A percentile compares a stretch with the other conserved stretches of the same genome.
Conservation (phyloP, 768 basidiomycete genomes). For the Kwoniella heveanensis region DNA sequence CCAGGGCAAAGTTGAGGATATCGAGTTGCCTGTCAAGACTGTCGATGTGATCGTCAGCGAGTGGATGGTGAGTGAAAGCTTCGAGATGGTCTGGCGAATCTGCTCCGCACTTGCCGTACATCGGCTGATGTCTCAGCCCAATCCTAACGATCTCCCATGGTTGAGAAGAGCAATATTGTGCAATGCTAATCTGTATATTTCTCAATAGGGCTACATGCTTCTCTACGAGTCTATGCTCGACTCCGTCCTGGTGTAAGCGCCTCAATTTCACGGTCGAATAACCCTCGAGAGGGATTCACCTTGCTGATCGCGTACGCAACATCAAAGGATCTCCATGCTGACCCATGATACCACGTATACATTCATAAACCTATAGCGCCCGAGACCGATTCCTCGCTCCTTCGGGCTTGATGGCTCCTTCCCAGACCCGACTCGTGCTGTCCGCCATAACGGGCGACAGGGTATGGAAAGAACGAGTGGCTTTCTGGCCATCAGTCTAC, state of each 20-base stretch:
- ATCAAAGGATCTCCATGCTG: neutral
- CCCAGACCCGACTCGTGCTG: conserved; percentile 83
- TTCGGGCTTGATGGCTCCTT: conserved; percentile 82
- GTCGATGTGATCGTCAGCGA: conserved; percentile 96
- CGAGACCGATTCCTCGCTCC: conserved; percentile 80
- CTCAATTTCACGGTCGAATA: neutral
- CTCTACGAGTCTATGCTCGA: conserved; percentile 98
- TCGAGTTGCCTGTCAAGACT: conserved; percentile 69
- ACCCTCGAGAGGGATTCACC: too few relatives aligned
- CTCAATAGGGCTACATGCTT: conserved; percentile 57
- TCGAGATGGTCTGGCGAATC: neutral
- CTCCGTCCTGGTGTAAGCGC: conserved; percentile 69
- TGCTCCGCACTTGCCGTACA: too few relatives aligned
- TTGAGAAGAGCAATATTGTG: too few relatives aligned
- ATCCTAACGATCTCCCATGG: too few relatives aligned
- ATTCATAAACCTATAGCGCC: conserved; percentile 58
- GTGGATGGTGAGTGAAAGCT: conserved; percentile 79
- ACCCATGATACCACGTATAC: neutral
- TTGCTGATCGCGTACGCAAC: too few relatives aligned
- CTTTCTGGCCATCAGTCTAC: conserved; percentile 89
- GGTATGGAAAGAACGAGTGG: conserved; percentile 75
- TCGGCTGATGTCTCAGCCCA: too few relatives aligned
- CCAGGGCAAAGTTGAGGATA: conserved; percentile 86
- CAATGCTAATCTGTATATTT: neutral
- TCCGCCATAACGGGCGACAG: conserved; percentile 75